Evolutionary conservation across 441 rosid genomes (phyloP), one percentile per base, ranked within the genome.

Genomic region (Metrosideros polymorpha): DNA sequence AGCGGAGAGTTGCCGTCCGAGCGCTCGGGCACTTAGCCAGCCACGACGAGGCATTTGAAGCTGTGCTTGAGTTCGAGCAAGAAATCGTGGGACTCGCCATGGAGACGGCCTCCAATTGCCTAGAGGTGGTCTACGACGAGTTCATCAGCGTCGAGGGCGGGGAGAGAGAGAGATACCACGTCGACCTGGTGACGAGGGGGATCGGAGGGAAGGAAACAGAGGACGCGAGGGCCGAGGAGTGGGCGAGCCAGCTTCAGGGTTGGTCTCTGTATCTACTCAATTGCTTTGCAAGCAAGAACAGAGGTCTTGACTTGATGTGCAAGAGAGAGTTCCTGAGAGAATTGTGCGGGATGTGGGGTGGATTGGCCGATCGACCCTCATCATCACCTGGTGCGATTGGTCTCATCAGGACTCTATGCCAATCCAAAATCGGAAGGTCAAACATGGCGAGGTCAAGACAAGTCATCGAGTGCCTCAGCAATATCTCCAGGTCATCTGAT

Each of bases 1-100:
- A 97, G 92, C 98, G 95, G 87, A 50, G 97, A 90, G 98, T 94
- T 7, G 98, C 98, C 7, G 95, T 96, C 61, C 90, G 97, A 51
- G 96, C 96, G 43, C 90, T 95, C 43, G 95, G 96, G 56, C 97
- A 96, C 55, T 76, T 97, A 42, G 97, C 95, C 6, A 93, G 96
- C 90, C 93, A 96, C 86, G 93, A 89, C 19, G 88, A 52, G 88
- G 91, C 94, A 14, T 94, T 96, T 56, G 90, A 92, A 90, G 96
- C 89, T 3, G 85, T 95, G 84, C 91, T 92, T 17, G 87, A 88
- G 54, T 91, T 91, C 75, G 94, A 93, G 88, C 93, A 75, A 10
- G 95, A 95, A 82, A 89, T 94, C 17, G 86, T 93, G 86, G 86
- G 89, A 77, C 85, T 90, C 35, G 88, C 95, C 3, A 93, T 92